These are phyloP conservation scores for Venustampulla echinocandica DNA, from an alignment of 495 filamentous ascomycete species.

Conservation along the genomic window DNA sequence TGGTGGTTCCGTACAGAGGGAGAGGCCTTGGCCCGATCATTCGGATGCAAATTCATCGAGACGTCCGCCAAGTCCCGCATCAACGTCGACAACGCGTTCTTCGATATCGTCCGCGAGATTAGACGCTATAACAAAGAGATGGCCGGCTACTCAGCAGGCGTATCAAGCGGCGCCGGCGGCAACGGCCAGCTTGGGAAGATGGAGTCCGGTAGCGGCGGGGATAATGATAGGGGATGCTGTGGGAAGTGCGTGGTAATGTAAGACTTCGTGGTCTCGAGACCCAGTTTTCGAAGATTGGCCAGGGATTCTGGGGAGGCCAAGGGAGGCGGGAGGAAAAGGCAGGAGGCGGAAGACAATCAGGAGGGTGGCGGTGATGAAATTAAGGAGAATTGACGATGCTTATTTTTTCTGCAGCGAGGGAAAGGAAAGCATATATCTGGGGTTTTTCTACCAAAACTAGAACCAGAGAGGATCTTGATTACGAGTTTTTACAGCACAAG, in stretches of 20 bases:
- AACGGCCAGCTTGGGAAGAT: conserved; percentile 61
- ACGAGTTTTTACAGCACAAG: too few relatives aligned
- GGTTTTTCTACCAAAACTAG: too few relatives aligned
- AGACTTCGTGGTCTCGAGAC: too few relatives aligned
- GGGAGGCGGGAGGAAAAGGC: too few relatives aligned
- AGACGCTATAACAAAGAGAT: conserved; percentile 96
- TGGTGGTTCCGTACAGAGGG: conserved; percentile 55
- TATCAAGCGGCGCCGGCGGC: conserved; percentile 48
- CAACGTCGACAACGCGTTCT: conserved; percentile 97
- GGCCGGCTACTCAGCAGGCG: conserved; percentile 68
- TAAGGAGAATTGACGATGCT: too few relatives aligned
- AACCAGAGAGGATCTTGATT: too few relatives aligned
- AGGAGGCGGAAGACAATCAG: too few relatives aligned
- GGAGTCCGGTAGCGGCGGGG: conserved; percentile 63
- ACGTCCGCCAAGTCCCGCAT: conserved; percentile 96
- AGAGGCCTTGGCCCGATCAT: conserved; percentile 71
- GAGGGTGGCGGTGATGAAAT: too few relatives aligned
- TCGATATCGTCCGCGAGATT: conserved; percentile 94
- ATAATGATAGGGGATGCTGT: conserved; percentile 69
- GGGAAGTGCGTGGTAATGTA: conserved; percentile 86
- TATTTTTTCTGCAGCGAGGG: too few relatives aligned
- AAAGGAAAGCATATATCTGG: too few relatives aligned
- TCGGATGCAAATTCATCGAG: conserved; percentile 97
- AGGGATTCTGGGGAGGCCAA: too few relatives aligned
- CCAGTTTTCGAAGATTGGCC: too few relatives aligned